Evolutionary conservation across 1,284 basidiomycete species (phyloP), one percentile per base, ranked within the genome.

Genomic region (Mycena sp.): DNA sequence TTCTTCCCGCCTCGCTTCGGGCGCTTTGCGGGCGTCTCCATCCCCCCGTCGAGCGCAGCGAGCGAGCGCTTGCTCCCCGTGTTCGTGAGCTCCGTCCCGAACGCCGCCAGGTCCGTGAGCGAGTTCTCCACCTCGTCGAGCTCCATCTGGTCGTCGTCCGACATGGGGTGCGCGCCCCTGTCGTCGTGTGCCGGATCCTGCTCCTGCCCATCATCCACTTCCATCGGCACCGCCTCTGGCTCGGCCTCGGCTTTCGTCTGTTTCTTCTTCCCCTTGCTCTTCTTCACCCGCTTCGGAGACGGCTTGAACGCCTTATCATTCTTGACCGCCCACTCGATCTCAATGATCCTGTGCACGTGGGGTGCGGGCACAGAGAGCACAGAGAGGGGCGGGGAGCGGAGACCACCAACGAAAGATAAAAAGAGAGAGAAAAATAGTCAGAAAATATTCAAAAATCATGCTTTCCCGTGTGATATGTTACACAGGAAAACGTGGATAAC

Each of bases 301-400:
- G 86, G 86, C 32, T 86, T 76, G 65, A 87, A 90, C 44, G 82
- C 77, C 64, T 77, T 82, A 61, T 83, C 77, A 68, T 90, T 83
- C 76, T 86, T 86, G 72, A 89, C 83, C 1, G 89, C 82, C 84
- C 85, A 89, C 73, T 91, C 89, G 70, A 90, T 87, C 74, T 91
- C 88, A 76, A 91, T 84, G 73, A 91, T 89, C 78, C 89, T 91
- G 65, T 56, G 62, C 28, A 26, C 9, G n/a, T n/a, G n/a, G n/a
- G n/a, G n/a, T n/a, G n/a, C n/a, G n/a, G n/a, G n/a, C n/a, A n/a
- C n/a, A n/a, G n/a, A n/a, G n/a, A n/a, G n/a, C n/a, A n/a, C n/a
- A n/a, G n/a, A n/a, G n/a, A n/a, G n/a, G n/a, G n/a, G n/a, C n/a
- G n/a, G n/a, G n/a, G n/a, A n/a, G n/a, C n/a, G n/a, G n/a, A n/a